Conservation (phyloP, 1,284 basidiomycete species). For the Irpex sp. region DNA sequence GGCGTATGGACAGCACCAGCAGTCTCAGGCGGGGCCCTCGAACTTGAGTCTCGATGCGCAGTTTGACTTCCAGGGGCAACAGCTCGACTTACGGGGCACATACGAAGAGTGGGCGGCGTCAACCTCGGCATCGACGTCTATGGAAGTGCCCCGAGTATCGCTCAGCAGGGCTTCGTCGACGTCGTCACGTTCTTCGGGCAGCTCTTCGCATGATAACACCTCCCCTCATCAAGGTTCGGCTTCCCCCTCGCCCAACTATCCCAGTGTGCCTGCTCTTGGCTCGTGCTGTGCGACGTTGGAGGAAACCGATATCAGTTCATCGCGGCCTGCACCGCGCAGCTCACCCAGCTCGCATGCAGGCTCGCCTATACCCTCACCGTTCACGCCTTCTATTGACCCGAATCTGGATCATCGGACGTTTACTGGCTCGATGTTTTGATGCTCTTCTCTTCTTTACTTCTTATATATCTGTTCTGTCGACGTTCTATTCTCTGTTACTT, state of each 20-base stretch:
- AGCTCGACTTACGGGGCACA: conserved; percentile 11
- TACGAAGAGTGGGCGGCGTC: conserved; percentile 9
- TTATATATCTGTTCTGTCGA: neutral
- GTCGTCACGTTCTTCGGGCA: conserved; percentile 14
- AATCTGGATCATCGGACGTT: neutral
- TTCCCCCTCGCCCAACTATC: neutral
- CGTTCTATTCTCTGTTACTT: neutral
- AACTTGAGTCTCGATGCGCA: neutral
- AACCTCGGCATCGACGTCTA: neutral
- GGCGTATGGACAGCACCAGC: neutral
- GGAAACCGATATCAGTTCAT: neutral
- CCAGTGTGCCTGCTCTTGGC: conserved; percentile 6
- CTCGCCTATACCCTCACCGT: conserved; percentile 10
- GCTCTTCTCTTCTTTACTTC: neutral
- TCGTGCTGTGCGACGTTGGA: conserved; percentile 1
- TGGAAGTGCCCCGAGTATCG: conserved; percentile 5
- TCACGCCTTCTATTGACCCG: conserved; percentile 2
- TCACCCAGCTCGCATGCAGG: neutral
- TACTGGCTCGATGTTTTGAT: neutral
- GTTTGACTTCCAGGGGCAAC: neutral
- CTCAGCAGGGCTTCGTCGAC: conserved; percentile 15
- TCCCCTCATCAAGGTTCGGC: conserved; percentile 5
- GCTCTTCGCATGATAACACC: conserved; percentile 7
- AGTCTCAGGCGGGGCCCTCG: conserved; percentile 5
- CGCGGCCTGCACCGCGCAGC: neutral